Conservation (phyloP, 2,329 filamentous ascomycete species). For the Aspergillus pseudoglaucus region DNA sequence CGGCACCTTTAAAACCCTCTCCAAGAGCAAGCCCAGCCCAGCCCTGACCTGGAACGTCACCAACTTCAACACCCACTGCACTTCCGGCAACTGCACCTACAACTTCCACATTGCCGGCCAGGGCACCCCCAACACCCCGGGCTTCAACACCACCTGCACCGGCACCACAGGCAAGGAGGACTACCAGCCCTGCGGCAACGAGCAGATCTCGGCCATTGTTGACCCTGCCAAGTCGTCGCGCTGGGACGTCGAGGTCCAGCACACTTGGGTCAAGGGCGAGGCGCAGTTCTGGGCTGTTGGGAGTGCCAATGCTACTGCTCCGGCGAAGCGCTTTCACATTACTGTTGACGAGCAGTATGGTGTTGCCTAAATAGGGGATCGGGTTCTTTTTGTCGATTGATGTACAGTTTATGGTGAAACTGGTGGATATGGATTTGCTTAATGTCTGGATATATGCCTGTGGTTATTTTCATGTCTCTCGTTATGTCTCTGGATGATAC, state of each 20-base stretch:
- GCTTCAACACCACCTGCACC: constrained; percentile 29
- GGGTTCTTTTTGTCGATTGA: background rate
- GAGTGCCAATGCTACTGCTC: constrained; percentile 17
- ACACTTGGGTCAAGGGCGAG: constrained; percentile 17
- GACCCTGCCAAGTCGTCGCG: constrained; percentile 10
- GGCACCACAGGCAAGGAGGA: constrained; percentile 18
- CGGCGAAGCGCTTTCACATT: constrained; percentile 15
- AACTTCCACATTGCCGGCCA: constrained; percentile 25
- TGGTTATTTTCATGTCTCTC: too few relatives aligned
- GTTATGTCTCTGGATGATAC: too few relatives aligned
- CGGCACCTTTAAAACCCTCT: constrained; percentile 9
- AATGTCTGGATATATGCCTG: too few relatives aligned
- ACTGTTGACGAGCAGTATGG: constrained; percentile 19
- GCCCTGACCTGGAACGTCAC: constrained; percentile 25
- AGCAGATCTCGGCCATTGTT: constrained; percentile 16
- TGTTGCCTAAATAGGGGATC: constrained; percentile 15
- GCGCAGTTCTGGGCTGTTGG: constrained; percentile 16
- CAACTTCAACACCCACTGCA: constrained; percentile 25
- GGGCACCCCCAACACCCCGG: constrained; percentile 22
- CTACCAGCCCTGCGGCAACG: constrained; percentile 19
- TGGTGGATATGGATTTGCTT: too few relatives aligned
- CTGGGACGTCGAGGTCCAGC: constrained; percentile 24
- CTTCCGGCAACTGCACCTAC: constrained; percentile 27
- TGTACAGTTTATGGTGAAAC: too few relatives aligned
- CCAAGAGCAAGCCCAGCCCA: constrained; percentile 8